Evolutionary conservation across 2,329 filamentous ascomycete species (phyloP).

Genomic region (Trichoderma sp.): DNA sequence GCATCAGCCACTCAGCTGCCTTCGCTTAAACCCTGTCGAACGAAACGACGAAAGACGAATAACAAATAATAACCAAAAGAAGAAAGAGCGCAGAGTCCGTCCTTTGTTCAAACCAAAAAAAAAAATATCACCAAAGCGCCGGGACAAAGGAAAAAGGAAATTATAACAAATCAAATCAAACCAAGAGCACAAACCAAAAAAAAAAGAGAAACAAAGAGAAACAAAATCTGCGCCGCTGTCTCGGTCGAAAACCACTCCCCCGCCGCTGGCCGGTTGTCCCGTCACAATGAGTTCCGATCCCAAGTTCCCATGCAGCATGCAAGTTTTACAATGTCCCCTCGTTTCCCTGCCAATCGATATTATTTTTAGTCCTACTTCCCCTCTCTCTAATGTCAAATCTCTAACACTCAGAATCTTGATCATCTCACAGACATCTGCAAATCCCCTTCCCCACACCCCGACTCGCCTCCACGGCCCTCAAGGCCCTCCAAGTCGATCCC

Average conservation of each 20-base stretch:
- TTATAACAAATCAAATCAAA: not conserved
- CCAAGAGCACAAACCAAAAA: not conserved
- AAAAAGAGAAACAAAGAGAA: constrained; percentile 1
- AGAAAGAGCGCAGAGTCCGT: not conserved
- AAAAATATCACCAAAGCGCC: not conserved
- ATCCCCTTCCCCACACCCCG: constrained; percentile 81
- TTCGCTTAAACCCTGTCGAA: not conserved
- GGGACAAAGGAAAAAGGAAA: not conserved
- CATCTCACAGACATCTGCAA: constrained; percentile 63
- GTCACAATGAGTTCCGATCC: constrained; percentile 42
- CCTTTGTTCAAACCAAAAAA: not conserved
- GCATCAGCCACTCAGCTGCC: constrained; percentile 7
- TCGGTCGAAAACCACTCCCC: not conserved
- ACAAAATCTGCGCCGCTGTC: not conserved
- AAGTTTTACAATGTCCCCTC: constrained; percentile 32
- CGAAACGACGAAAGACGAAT: not conserved
- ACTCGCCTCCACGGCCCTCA: constrained; percentile 75
- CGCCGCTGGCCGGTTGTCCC: not conserved
- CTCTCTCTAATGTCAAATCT: not conserved
- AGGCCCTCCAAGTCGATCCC: constrained; percentile 79
- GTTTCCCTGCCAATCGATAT: constrained; percentile 16
- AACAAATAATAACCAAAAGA: not conserved
- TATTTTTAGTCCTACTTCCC: not conserved
- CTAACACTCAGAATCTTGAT: not conserved
- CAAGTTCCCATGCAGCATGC: constrained; percentile 68